Evolutionary conservation across 2,329 filamentous ascomycete species (phyloP).

Genomic region (Fusarium buharicum): DNA sequence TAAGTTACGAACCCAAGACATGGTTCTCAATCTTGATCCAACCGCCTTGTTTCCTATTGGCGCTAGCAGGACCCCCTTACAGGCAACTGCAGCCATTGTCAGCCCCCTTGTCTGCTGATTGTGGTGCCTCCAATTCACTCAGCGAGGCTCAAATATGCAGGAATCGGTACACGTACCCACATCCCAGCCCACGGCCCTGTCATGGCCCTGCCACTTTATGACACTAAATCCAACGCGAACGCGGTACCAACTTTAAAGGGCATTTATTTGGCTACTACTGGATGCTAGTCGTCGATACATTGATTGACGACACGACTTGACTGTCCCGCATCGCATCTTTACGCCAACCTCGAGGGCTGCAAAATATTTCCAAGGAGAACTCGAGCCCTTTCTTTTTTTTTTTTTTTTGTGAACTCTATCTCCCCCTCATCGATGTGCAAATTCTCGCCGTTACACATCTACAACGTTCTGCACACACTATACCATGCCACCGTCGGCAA

Average conservation of each 20-base stretch:
- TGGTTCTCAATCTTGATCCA: slow-evolving; percentile 7
- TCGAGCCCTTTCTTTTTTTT: not conserved
- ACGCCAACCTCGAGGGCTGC: slow-evolving; percentile 25
- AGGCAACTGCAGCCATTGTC: slow-evolving; percentile 28
- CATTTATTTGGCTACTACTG: slow-evolving; percentile 39
- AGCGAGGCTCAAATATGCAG: slow-evolving; percentile 38
- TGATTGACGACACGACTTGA: slow-evolving; percentile 42
- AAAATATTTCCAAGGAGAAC: slow-evolving; percentile 7
- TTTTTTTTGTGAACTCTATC: slow-evolving; percentile 1
- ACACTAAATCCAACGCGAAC: slow-evolving; percentile 49
- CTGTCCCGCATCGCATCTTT: slow-evolving; percentile 18
- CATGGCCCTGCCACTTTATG: slow-evolving; percentile 44
- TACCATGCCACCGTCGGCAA: slow-evolving; percentile 53
- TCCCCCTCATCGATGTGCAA: slow-evolving; percentile 2
- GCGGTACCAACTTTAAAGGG: slow-evolving; percentile 47
- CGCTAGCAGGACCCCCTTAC: slow-evolving; percentile 36
- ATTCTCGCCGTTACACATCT: slow-evolving; percentile 8
- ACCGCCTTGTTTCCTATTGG: slow-evolving; percentile 5
- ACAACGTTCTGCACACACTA: slow-evolving; percentile 14
- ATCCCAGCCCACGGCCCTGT: slow-evolving; percentile 36
- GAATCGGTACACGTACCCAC: slow-evolving; percentile 34
- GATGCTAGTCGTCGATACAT: slow-evolving; percentile 32
- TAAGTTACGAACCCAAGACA: slow-evolving; percentile 16
- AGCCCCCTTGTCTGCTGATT: slow-evolving; percentile 23
- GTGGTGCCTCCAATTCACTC: slow-evolving; percentile 20